A percentile compares a stretch with the other conserved stretches of the same genome.
Conservation (phyloP, 2,329 filamentous ascomycete species). For the Claviceps fusiformis region DNA sequence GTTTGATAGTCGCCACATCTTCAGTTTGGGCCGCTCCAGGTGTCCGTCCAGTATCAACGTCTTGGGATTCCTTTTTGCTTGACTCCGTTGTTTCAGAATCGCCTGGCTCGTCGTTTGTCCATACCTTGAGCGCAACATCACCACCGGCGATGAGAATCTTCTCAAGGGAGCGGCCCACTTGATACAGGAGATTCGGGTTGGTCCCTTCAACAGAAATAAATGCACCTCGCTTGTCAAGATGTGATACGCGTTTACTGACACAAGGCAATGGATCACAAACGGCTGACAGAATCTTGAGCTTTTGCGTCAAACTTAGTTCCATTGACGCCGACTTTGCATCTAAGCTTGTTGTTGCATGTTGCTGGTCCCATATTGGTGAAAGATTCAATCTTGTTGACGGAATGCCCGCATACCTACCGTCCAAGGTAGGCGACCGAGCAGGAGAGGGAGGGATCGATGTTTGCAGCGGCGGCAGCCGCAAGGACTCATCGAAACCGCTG, state of each 20-base stretch:
- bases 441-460: slow-evolving; percentile 24
- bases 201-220: slow-evolving; percentile 76
- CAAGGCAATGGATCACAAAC: slow-evolving; percentile 56
- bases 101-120: slow-evolving; percentile 22
- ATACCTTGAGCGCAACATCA: slow-evolving; percentile 29
- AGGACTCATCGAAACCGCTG: slow-evolving; percentile 38
- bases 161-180: slow-evolving; percentile 52
- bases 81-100: background rate
- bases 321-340: slow-evolving; percentile 19
- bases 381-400: slow-evolving; percentile 15
- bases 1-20: slow-evolving; percentile 9
- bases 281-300: slow-evolving; percentile 61
- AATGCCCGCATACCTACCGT: slow-evolving; percentile 14
- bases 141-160: slow-evolving; percentile 39
- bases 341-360: slow-evolving; percentile 12
- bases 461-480: slow-evolving; percentile 40
- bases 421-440: slow-evolving; percentile 12
- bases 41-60: background rate
- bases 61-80: slow-evolving; percentile 1
- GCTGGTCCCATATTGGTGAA: slow-evolving; percentile 3
- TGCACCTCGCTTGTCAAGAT: slow-evolving; percentile 48
- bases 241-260: slow-evolving; percentile 17
- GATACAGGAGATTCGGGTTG: slow-evolving; percentile 32
- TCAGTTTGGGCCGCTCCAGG: background rate
- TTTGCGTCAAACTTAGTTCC: slow-evolving; percentile 54